Evolutionary conservation across 2,329 filamentous ascomycete species (phyloP).

Genomic region (Botrytis pseudocinerea): DNA sequence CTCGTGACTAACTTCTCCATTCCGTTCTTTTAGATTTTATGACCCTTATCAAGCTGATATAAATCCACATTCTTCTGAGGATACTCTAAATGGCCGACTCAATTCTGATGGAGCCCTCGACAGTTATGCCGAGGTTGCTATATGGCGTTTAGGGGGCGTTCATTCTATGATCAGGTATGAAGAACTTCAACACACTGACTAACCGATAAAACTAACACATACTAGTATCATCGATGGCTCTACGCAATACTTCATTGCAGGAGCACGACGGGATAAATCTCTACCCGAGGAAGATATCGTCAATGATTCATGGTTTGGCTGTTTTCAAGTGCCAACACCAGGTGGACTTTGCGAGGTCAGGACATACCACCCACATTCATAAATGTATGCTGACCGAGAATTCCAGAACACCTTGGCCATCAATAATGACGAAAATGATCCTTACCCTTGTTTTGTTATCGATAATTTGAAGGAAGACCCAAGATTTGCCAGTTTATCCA

Average conservation of each 20-base stretch:
- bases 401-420: slow-evolving; percentile 19
- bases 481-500: slow-evolving; percentile 23
- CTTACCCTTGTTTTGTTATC: slow-evolving; percentile 25
- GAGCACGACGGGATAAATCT: slow-evolving; percentile 25
- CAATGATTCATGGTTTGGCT: slow-evolving; percentile 36
- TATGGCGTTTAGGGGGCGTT: slow-evolving; percentile 44
- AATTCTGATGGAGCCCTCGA: slow-evolving; percentile 41
- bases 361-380: neutral
- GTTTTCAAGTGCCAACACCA: slow-evolving; percentile 31
- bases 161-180: slow-evolving; percentile 39
- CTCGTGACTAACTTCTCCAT: neutral
- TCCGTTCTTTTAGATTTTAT: slow-evolving; percentile 33
- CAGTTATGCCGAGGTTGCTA: slow-evolving; percentile 48
- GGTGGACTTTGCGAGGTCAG: slow-evolving; percentile 39
- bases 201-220: neutral
- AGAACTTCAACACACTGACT: neutral
- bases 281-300: slow-evolving; percentile 22
- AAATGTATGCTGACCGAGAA: neutral
- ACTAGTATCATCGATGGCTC: slow-evolving; percentile 23
- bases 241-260: slow-evolving; percentile 38
- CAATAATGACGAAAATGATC: neutral
- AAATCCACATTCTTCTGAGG: slow-evolving; percentile 16
- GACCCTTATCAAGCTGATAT: slow-evolving; percentile 28
- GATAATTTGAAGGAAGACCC: slow-evolving; percentile 24
- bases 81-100: slow-evolving; percentile 33